Conservation (phyloP, 345 rosid species). For the Excoecaria agallocha region DNA sequence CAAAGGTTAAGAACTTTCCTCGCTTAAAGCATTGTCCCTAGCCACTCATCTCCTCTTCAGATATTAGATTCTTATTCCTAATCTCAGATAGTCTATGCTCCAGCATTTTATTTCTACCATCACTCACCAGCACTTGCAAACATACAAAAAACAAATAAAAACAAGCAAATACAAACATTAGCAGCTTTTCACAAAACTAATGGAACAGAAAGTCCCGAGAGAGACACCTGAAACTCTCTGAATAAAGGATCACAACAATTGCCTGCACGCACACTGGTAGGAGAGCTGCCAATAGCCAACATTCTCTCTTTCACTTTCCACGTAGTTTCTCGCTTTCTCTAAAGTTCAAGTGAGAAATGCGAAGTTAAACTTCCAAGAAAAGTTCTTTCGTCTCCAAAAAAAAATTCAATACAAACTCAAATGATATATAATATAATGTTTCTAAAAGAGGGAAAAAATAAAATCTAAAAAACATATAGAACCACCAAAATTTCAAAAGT, state of each 20-base stretch:
- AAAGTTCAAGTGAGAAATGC: no score
- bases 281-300: constrained; percentile 63
- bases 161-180: neutral
- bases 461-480: neutral
- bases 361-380: no score
- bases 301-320: constrained; percentile 31
- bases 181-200: neutral
- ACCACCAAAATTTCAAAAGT: neutral
- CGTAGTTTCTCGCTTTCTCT: neutral
- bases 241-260: constrained; percentile 61
- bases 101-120: neutral
- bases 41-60: neutral
- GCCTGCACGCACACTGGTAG: constrained; percentile 46
- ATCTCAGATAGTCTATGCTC: neutral
- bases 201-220: constrained; percentile 2
- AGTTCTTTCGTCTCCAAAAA: no score
- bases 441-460: neutral
- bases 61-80: neutral
- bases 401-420: no score
- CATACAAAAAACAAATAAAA: neutral
- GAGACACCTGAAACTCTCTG: constrained; percentile 78
- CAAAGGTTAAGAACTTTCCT: neutral
- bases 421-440: no score
- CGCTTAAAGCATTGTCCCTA: neutral
- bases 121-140: neutral